Conservation (phyloP, 2,329 filamentous ascomycete species). For the Penicillium fuscoglaucum region DNA sequence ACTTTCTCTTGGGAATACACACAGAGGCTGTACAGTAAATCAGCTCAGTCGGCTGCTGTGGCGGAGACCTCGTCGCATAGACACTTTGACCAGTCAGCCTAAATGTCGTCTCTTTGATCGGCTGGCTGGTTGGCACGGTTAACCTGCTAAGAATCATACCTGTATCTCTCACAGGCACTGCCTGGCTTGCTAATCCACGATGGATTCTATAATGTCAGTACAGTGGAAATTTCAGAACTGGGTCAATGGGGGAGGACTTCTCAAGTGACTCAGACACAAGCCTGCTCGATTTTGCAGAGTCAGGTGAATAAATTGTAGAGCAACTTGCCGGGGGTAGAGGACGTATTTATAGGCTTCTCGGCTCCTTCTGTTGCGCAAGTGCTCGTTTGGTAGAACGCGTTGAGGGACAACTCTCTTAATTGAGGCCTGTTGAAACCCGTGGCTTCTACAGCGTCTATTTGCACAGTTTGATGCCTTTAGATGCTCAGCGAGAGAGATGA, state of each 20-base stretch:
- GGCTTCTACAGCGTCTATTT: not conserved
- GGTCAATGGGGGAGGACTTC: too few species aligned
- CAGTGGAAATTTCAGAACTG: too few species aligned
- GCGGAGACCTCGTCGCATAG: too few species aligned
- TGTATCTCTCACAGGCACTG: not conserved
- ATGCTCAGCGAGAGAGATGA: not conserved
- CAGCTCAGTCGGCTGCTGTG: too few species aligned
- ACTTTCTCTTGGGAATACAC: too few species aligned
- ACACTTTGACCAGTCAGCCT: not conserved
- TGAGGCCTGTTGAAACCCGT: not conserved
- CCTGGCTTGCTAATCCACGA: not conserved
- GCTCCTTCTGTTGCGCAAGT: not conserved
- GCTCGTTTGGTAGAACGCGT: not conserved
- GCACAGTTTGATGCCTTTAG: not conserved
- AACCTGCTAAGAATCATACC: not conserved
- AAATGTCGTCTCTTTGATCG: not conserved
- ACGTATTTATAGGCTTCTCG: conserved; percentile 1
- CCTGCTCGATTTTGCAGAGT: not conserved
- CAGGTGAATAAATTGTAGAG: not conserved
- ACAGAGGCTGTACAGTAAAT: too few species aligned
- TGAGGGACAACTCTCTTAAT: not conserved
- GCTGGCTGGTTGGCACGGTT: not conserved
- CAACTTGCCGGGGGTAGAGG: not conserved
- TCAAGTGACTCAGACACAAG: too few species aligned
- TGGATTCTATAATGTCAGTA: not conserved